phyloP scores from a whole-genome alignment of 2,329 filamentous ascomycete genomes.

The Neonectria coccinea region DNA sequence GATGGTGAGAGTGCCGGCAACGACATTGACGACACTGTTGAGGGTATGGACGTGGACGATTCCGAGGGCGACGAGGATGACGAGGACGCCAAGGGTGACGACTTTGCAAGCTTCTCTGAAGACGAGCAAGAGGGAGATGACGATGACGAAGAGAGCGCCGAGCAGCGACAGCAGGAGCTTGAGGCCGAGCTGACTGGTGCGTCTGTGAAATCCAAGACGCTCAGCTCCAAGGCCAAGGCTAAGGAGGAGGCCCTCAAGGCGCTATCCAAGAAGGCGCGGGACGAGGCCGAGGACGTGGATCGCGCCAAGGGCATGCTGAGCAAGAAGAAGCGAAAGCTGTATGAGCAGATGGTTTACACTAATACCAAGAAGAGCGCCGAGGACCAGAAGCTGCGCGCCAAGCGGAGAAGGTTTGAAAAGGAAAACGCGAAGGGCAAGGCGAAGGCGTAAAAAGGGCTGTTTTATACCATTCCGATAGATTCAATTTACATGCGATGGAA shows the following conservation, averaged over 20 bases:
- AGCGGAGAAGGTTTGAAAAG: constrained; percentile 91
- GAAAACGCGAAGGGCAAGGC: constrained; percentile 58
- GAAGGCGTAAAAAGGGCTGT: constrained; percentile 50
- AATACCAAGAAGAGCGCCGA: constrained; percentile 94
- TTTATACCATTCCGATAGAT: constrained; percentile 49
- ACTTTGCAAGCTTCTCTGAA: constrained; percentile 62
- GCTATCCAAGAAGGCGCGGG: constrained; percentile 75
- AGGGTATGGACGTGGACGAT: constrained; percentile 62
- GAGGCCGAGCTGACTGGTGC: constrained; percentile 90
- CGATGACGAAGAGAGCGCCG: constrained; percentile 69
- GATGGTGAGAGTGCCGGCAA: constrained; percentile 55
- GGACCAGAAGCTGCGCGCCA: constrained; percentile 85
- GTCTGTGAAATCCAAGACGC: constrained; percentile 62
- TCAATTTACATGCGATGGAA: constrained; percentile 42
- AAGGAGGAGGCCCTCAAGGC: constrained; percentile 79
- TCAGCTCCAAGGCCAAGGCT: constrained; percentile 65
- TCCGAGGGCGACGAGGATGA: constrained; percentile 61
- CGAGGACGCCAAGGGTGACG: constrained; percentile 60
- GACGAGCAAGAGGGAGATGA: constrained; percentile 57
- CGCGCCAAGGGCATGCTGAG: constrained; percentile 98
- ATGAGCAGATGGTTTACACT: constrained; percentile 97
- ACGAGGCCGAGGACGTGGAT: constrained; percentile 89
- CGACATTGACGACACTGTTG: constrained; percentile 58
- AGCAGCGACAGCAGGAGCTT: constrained; percentile 87
- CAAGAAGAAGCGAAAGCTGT: constrained; percentile 96